phyloP scores from a whole-genome alignment of 306 rosid genomes.

The Vigna trinervia region DNA sequence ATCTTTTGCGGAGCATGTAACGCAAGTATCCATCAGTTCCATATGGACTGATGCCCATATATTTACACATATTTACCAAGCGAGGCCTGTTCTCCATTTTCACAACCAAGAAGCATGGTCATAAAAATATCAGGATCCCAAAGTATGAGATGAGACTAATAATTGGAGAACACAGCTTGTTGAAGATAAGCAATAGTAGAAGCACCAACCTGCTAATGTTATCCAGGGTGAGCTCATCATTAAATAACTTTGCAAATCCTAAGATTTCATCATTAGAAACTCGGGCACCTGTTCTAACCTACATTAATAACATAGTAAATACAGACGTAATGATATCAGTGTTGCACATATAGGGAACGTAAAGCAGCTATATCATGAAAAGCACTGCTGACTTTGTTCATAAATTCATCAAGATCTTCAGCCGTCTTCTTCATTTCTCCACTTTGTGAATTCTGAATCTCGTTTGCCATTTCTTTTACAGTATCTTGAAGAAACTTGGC shows the following conservation, averaged over 20 bases:
- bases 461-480: slow-evolving; percentile 93
- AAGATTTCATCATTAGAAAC: slow-evolving; percentile 84
- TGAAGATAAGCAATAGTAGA: slow-evolving; percentile 29
- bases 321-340: not conserved
- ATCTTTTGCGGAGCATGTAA: slow-evolving; percentile 82
- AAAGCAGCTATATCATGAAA: slow-evolving; percentile 12
- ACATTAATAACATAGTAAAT: slow-evolving; percentile 32
- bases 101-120: slow-evolving; percentile 37
- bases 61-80: slow-evolving; percentile 89
- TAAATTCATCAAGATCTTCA: slow-evolving; percentile 83
- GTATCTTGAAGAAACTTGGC: slow-evolving; percentile 94
- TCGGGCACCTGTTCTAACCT: slow-evolving; percentile 78
- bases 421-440: slow-evolving; percentile 88
- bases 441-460: slow-evolving; percentile 76
- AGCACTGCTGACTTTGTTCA: slow-evolving; percentile 62
- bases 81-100: slow-evolving; percentile 71
- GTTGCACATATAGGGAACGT: not conserved
- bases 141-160: slow-evolving; percentile 26
- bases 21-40: slow-evolving; percentile 87
- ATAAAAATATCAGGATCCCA: slow-evolving; percentile 41
- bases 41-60: slow-evolving; percentile 84
- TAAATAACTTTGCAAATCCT: slow-evolving; percentile 85
- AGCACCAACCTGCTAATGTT: slow-evolving; percentile 81
- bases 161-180: slow-evolving; percentile 6
- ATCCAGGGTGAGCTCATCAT: slow-evolving; percentile 91